Evolutionary conservation across 768 basidiomycete genomes (phyloP).

Genomic region (Suillus subalutaceus): DNA sequence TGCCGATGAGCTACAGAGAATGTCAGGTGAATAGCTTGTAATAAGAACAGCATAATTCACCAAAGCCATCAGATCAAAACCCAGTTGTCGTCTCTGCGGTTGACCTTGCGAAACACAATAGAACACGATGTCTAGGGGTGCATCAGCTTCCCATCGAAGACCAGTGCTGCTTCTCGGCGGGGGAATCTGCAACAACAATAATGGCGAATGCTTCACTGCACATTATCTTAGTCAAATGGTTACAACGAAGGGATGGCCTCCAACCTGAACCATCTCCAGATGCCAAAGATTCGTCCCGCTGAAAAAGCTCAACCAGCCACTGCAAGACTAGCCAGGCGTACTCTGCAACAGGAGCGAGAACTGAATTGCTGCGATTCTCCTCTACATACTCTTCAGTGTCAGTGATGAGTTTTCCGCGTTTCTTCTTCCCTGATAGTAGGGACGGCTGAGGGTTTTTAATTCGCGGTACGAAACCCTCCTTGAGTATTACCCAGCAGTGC

Average conservation of each 20-base stretch:
- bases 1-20: conserved; percentile 42
- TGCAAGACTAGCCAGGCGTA: conserved; percentile 74
- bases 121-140: conserved; percentile 51
- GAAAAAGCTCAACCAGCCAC: conserved; percentile 69
- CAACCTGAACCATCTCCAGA: conserved; percentile 33
- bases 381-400: conserved; percentile 31
- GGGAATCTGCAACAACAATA: conserved; percentile 63
- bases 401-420: conserved; percentile 32
- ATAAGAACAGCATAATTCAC: conserved; percentile 20
- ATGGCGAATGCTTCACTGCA: conserved; percentile 49
- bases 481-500: conserved; percentile 65
- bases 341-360: conserved; percentile 48
- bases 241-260: conserved; percentile 4
- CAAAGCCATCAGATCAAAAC: conserved; percentile 37
- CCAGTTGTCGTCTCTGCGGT: conserved; percentile 33
- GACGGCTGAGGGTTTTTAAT: conserved; percentile 22
- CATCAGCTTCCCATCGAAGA: conserved; percentile 58
- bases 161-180: conserved; percentile 48
- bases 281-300: conserved; percentile 57
- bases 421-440: conserved; percentile 28
- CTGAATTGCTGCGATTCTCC: conserved; percentile 18
- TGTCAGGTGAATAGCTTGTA: neutral
- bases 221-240: conserved; percentile 13
- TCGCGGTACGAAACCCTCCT: conserved; percentile 52
- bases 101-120: conserved; percentile 38